Base-by-base conservation (phyloP, 2,329 filamentous ascomycete species). In the Arthrobotrys entomopaga region DNA sequence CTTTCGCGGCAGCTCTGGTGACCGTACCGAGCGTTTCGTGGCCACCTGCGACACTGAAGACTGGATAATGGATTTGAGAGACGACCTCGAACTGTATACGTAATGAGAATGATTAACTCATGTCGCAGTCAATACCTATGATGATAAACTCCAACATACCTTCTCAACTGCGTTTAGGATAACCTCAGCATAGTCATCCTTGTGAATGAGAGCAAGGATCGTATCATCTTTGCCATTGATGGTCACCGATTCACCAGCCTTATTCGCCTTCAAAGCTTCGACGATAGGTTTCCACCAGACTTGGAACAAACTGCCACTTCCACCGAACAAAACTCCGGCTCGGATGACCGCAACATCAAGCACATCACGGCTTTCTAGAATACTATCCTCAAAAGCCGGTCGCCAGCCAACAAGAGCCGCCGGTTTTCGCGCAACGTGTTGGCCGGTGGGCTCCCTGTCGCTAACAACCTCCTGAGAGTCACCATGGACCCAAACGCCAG, bases 401-500 rank as follows among this genome's bases (percentile, higher is more conserved):
- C 81, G 76, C 81, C 81, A 82, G 6, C 78, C 75, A 4, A 80
- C 78, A 26, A 80, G 26, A 2, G 73, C 67, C 5, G 77, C 56
- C 8, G 81, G 78, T 38, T 73, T 75, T 43, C 76, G 57, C 15
- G 65, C 11, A 54, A 77, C 8, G 63, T 77, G 34, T 22, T 53
- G 46, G 46, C 77, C 81, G 1, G 81, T 78, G 6, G 79, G 77
- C 11, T 77, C 76, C 2, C 81, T 60, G 57, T 82, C 81, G 56
- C 78, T 80, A 16, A 81, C 78, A 0, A 77, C 71, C 0, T 60
- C 59, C 2, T 76, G 42, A 3, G 77, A 77, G 0, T 79, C 81
- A 1, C 82, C 81, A 60, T 82, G 80, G 0, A 82, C 79, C 81
- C 81, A 83, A 0, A 78, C 78, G 2, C 82, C 81, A 8, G 80